phyloP scores from a whole-genome alignment of 1,284 basidiomycete genomes.

The Cryptococcus neoformans region DNA sequence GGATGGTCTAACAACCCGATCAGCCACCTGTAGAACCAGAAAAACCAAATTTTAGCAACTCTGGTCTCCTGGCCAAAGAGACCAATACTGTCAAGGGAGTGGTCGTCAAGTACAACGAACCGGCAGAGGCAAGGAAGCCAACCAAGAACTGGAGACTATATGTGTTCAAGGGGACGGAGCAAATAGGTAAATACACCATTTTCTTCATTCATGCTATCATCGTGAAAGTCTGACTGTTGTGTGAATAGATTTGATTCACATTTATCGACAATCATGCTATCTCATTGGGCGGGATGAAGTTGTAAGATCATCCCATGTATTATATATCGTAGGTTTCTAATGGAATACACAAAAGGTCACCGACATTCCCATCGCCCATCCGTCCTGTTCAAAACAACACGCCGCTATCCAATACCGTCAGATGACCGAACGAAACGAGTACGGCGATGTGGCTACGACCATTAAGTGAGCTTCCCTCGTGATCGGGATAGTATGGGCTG shows the following conservation, averaged over 20 bases:
- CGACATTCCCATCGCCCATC: conserved; percentile 90
- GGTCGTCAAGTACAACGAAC: conserved; percentile 96
- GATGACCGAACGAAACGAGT: conserved; percentile 81
- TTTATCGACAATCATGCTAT: conserved; percentile 90
- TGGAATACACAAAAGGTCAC: conserved; percentile 52
- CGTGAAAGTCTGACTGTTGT: background rate
- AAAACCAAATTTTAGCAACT: conserved; percentile 81
- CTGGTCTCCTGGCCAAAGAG: conserved; percentile 90
- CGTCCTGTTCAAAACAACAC: conserved; percentile 98
- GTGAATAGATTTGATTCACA: conserved; percentile 74
- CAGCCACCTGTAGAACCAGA: conserved; percentile 19
- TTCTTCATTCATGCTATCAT: background rate
- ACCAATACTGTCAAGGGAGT: conserved; percentile 87
- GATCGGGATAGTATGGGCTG: background rate
- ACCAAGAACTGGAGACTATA: conserved; percentile 87
- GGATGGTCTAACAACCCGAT: background rate
- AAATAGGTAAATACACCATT: conserved; percentile 67
- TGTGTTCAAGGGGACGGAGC: conserved; percentile 92
- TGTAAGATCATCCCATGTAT: conserved; percentile 50
- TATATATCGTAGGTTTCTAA: background rate
- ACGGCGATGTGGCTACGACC: conserved; percentile 68
- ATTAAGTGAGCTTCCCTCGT: conserved; percentile 65
- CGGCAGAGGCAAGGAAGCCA: conserved; percentile 94
- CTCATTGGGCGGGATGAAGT: conserved; percentile 84
- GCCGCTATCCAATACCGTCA: conserved; percentile 93